Conservation (phyloP, 345 rosid species). For the Firmiana major region DNA sequence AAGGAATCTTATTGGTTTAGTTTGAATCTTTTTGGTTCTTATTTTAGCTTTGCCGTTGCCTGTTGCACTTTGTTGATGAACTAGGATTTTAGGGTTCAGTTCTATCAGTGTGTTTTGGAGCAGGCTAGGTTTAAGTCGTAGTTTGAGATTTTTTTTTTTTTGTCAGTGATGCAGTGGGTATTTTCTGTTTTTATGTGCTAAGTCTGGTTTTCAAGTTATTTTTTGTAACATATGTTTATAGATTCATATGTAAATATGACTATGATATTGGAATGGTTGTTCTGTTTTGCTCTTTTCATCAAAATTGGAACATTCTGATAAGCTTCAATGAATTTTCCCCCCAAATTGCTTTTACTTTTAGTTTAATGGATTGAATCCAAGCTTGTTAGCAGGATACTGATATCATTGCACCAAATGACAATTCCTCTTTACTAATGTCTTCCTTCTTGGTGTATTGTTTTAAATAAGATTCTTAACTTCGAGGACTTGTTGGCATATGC, state of each 20-base stretch:
- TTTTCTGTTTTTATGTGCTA: background rate
- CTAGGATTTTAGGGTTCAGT: background rate
- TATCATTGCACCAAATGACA: background rate
- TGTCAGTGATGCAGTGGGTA: background rate
- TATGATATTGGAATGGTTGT: background rate
- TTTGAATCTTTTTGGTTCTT: background rate
- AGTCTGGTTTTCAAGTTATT: background rate
- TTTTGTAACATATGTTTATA: background rate
- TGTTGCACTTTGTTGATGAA: background rate
- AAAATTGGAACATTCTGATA: background rate
- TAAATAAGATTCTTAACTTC: background rate
- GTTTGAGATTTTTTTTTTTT: background rate
- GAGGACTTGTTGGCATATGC: background rate
- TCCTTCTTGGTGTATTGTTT: background rate
- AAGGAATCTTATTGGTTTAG: background rate
- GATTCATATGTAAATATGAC: no score
- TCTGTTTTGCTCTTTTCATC: background rate
- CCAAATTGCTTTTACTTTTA: background rate
- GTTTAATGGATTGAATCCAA: background rate
- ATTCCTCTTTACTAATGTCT: background rate
- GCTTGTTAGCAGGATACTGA: background rate
- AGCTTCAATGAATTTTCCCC: background rate
- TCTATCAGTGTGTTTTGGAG: background rate
- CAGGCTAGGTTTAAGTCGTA: background rate
- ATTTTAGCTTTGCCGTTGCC: background rate